A percentile compares a stretch with the other conserved stretches of the same genome.
phyloP scores from a whole-genome alignment of 2,329 filamentous ascomycete genomes.

The Colletotrichum lentis region DNA sequence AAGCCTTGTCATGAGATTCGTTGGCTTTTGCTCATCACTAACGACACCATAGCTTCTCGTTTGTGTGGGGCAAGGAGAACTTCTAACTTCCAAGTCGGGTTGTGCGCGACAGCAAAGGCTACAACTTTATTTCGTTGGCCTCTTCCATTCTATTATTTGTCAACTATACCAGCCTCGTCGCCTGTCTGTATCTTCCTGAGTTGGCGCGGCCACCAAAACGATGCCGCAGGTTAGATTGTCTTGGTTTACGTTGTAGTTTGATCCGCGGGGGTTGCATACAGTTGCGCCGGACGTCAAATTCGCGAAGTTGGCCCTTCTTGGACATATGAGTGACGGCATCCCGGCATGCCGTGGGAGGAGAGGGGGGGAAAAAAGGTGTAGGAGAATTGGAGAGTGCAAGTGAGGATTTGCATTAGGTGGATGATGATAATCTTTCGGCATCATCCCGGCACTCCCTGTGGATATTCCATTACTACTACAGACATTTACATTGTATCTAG shows the following conservation, averaged over 20 bases:
- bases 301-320: conserved; percentile 22
- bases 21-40: conserved; percentile 24
- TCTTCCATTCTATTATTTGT: conserved; percentile 37
- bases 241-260: conserved; percentile 18
- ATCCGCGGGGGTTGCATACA: conserved; percentile 27
- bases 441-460: conserved; percentile 35
- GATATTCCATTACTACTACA: conserved; percentile 37
- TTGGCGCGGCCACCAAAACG: neutral
- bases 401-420: conserved; percentile 31
- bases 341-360: conserved; percentile 16
- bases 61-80: conserved; percentile 75
- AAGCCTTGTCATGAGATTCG: conserved; percentile 48
- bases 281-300: conserved; percentile 35
- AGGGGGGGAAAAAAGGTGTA: conserved; percentile 10
- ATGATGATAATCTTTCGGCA: conserved; percentile 37
- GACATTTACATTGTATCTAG: conserved; percentile 38
- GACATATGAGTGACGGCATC: neutral
- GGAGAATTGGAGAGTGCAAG: neutral
- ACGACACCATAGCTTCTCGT: conserved; percentile 61
- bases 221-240: conserved; percentile 3
- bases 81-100: conserved; percentile 67
- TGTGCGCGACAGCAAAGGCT: conserved; percentile 16
- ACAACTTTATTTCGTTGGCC: conserved; percentile 35
- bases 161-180: conserved; percentile 29
- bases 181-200: conserved; percentile 16